Evolutionary conservation across 331 rosid species (phyloP).

Genomic region (Spiraea crenata): DNA sequence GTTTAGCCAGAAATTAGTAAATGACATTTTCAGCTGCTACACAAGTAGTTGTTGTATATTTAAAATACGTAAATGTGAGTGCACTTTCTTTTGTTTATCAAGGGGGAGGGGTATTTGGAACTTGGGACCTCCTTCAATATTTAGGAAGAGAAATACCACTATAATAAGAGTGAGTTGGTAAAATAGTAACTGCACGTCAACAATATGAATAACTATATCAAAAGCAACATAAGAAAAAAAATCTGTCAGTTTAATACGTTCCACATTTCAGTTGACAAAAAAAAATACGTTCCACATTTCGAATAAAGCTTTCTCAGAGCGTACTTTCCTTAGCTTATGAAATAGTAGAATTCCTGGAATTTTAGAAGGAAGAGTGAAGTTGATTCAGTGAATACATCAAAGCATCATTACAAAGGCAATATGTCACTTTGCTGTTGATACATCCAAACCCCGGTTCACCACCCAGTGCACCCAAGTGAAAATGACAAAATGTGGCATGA

Average conservation of each 20-base stretch:
- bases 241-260: conserved; percentile 41
- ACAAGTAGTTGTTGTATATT: not conserved
- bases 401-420: not conserved
- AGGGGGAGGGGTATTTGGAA: too few relatives aligned
- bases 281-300: too few relatives aligned
- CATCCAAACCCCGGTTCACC: not conserved
- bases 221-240: not conserved
- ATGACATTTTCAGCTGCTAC: not conserved
- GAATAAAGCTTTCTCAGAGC: conserved; percentile 62
- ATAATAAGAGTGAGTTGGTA: too few relatives aligned
- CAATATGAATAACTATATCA: not conserved
- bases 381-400: conserved; percentile 1
- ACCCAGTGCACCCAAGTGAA: not conserved
- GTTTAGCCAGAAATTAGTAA: not conserved
- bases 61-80: not conserved
- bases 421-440: not conserved
- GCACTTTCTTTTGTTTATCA: not conserved
- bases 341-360: conserved; percentile 50
- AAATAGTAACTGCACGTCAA: not conserved
- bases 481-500: not conserved
- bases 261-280: too few relatives aligned
- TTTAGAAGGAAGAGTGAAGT: conserved; percentile 3
- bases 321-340: conserved; percentile 50
- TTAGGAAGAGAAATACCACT: too few relatives aligned
- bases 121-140: too few relatives aligned